These are phyloP conservation scores for Rhizophagus sp. DNA, from an alignment of 192 early-diverging fungal genomes.

Conservation along the genomic window DNA sequence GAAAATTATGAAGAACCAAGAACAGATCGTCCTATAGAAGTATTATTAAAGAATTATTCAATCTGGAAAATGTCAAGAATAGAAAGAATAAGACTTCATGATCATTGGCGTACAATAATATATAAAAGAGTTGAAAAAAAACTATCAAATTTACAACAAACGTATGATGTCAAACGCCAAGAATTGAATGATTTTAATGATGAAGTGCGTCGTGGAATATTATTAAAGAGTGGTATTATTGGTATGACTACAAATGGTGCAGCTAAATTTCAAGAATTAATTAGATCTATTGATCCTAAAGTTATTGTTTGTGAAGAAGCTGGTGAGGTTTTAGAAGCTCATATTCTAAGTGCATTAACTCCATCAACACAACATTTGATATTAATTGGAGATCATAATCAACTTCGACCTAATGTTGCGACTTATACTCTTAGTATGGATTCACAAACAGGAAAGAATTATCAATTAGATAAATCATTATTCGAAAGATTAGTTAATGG, in stretches of 20 bases:
- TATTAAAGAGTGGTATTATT: slow-evolving; percentile 42
- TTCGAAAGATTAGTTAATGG: slow-evolving; percentile 46
- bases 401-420: not conserved
- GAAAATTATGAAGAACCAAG: not conserved
- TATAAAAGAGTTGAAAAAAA: slow-evolving; percentile 29
- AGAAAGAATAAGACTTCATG: slow-evolving; percentile 44
- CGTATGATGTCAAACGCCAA: not conserved
- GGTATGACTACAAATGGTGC: slow-evolving; percentile 65
- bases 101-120: slow-evolving; percentile 37
- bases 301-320: slow-evolving; percentile 63
- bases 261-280: slow-evolving; percentile 43
- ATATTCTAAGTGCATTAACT: slow-evolving; percentile 51
- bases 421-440: slow-evolving; percentile 34
- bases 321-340: slow-evolving; percentile 58
- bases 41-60: slow-evolving; percentile 10
- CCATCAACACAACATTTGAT: slow-evolving; percentile 54
- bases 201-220: slow-evolving; percentile 35
- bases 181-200: slow-evolving; percentile 35
- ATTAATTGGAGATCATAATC: slow-evolving; percentile 52
- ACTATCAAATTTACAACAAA: slow-evolving; percentile 18
- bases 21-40: not conserved
- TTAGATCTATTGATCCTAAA: slow-evolving; percentile 40
- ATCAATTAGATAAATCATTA: slow-evolving; percentile 46
- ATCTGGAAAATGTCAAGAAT: slow-evolving; percentile 52
- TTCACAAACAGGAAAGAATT: slow-evolving; percentile 38